Base-by-base conservation (phyloP, 805 yeast species). In the Pichia phayaonensis region DNA sequence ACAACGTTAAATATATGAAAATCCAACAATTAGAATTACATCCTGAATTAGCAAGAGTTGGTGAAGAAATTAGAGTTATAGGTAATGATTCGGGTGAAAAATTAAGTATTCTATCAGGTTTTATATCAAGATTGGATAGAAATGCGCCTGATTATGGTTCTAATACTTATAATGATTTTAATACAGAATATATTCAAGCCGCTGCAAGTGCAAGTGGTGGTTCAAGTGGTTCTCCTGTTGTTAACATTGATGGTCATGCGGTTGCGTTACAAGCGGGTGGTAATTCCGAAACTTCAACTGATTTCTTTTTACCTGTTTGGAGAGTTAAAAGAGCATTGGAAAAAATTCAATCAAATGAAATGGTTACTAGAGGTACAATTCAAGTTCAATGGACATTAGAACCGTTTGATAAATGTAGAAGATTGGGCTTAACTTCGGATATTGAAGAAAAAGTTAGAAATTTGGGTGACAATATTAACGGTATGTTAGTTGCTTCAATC, bases 1-100 rank as follows among this genome's bases (percentile, higher is more conserved):
- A 64, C 20, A 72, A 71, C 18, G 77, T 90, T 53, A 85, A 85
- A 65, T 85, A 90, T 62, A 83, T 88, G 86, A 66, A 76, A 44
- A 75, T 90, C 5, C 74, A 75, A 46, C 84, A 84, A 40, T 72
- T 90, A 45, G 76, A 76, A 40, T 70, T 90, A 48, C 75, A 77
- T 56, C 97, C 97, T 0, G 92, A 87, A 18, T 72, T 84, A 53
- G 96, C 96, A 27, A 77, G 79, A 59, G 90, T 90, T n/a, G 97
- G 97, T 38, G 80, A 88, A 40, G 97, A 90, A 64, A 90, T 90
- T 61, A 77, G 97, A 61, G 96, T 90, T 27, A 90, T 90, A 39
- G 97, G 97, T 73, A 90, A 90, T 67, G 97, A 90, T 71, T 95
- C 96, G 15, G 97, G 97, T 62, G 97, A 90, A 65, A 90, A 90